phyloP scores from a whole-genome alignment of 2,329 filamentous ascomycete species.

The Dissoconium aciculare region DNA sequence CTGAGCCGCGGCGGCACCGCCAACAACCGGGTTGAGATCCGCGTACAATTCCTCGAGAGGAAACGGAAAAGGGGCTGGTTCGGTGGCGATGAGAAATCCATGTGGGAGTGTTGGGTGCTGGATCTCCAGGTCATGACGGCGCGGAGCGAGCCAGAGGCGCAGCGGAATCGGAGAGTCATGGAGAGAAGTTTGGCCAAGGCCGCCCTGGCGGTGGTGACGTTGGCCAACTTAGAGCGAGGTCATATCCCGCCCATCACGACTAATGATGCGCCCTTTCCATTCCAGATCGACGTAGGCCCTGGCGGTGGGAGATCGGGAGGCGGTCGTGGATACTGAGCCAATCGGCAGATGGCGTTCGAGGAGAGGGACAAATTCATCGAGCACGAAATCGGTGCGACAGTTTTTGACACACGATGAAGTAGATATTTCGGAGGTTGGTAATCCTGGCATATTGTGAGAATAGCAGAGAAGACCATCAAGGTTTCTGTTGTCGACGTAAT shows the following conservation, averaged over 20 bases:
- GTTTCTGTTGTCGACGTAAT: too few relatives aligned
- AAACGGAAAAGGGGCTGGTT: constrained; percentile 64
- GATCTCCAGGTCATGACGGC: constrained; percentile 88
- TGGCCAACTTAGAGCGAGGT: constrained; percentile 78
- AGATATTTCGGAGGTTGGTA: too few relatives aligned
- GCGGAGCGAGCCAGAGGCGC: constrained; percentile 69
- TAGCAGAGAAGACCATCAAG: too few relatives aligned
- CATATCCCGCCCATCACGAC: constrained; percentile 96
- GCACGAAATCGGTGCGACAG: too few relatives aligned
- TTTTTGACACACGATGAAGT: too few relatives aligned
- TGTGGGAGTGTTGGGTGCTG: constrained; percentile 92
- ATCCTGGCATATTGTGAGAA: too few relatives aligned
- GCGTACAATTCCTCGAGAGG: constrained; percentile 91
- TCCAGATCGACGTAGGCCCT: constrained; percentile 79
- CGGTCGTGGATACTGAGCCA: neutral
- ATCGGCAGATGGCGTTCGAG: constrained; percentile 1
- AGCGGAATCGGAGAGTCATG: constrained; percentile 81
- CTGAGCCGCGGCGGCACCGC: constrained; percentile 31
- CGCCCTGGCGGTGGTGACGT: constrained; percentile 75
- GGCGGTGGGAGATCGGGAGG: constrained; percentile 29
- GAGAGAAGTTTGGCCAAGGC: constrained; percentile 76
- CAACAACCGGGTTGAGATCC: constrained; percentile 62
- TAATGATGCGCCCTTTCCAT: constrained; percentile 79
- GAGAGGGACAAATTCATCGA: too few relatives aligned
- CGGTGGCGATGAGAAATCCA: constrained; percentile 75